Percentiles rank a stretch among this genome's conserved stretches.
phyloP scores from a whole-genome alignment of 1,284 basidiomycete species.

The Microbotryum violaceum region DNA sequence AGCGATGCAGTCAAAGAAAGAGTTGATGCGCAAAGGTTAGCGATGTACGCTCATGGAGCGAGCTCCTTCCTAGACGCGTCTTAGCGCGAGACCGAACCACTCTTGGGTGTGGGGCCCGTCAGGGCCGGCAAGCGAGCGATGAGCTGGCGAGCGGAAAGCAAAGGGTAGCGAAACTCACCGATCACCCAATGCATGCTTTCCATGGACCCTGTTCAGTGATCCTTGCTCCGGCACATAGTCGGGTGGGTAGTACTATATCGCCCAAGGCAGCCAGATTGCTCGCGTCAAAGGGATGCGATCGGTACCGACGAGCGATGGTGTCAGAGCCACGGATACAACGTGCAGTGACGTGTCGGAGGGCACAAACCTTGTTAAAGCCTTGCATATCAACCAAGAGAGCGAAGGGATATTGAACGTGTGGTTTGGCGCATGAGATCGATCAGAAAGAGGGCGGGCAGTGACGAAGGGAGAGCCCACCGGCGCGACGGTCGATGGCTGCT shows the following conservation, averaged over 20 bases:
- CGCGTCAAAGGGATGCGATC: neutral
- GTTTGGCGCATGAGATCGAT: no score
- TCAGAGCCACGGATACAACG: neutral
- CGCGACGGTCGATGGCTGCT: neutral
- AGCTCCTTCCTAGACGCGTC: no score
- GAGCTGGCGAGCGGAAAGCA: no score
- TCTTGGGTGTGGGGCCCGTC: no score
- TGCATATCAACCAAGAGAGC: constrained; percentile 33
- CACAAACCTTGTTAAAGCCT: constrained; percentile 43
- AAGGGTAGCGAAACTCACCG: constrained; percentile 11
- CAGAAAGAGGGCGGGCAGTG: neutral
- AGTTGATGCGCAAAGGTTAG: no score
- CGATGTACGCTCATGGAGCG: no score
- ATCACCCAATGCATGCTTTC: constrained; percentile 66
- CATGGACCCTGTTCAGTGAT: constrained; percentile 66
- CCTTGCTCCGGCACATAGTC: constrained; percentile 77
- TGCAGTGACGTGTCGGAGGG: constrained; percentile 34
- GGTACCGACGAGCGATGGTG: neutral
- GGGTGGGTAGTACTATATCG: constrained; percentile 72
- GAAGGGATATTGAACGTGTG: neutral
- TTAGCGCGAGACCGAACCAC: no score
- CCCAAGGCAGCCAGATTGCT: neutral
- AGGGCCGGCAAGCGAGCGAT: no score
- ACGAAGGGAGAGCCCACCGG: neutral
- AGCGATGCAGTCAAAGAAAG: no score